Evolutionary conservation across 352 stramenopile species (phyloP), one percentile per base, ranked within the genome.

Genomic region (Pythium plurisporium): DNA sequence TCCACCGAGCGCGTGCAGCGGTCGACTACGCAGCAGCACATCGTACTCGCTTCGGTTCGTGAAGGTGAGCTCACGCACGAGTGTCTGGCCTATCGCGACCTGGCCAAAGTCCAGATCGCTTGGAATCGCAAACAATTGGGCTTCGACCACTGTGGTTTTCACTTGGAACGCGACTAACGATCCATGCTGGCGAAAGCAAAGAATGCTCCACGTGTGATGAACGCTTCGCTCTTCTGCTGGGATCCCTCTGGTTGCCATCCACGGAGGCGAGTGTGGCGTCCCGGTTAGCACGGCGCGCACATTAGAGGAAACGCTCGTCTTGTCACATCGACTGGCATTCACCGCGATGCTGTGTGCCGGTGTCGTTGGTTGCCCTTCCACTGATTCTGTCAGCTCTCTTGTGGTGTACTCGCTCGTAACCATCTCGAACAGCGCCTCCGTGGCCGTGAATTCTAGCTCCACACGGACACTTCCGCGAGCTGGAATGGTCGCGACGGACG

Each of bases 401-500:
- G 23, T 33, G 14, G 54, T 36, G 19, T 63, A 58, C 5, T 59
- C 62, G 1, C n/a, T 55, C 34, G 72, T 45, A 7, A 25, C 8
- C 0, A 82, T 14, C 15, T 69, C 64, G 38, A 86, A 84, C 14
- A 87, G 52, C 23, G 72, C 59, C 8, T 76, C 62, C 4, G 51
- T 73, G 0, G 90, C 80, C 12, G 53, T 56, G 59, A 95, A 96
- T 31, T 86, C 82, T 11, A 97, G 69, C 59, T 97, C 91, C 10
- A 97, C 54, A 6, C 88, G 74, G 11, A 82, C 29, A 17, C 62
- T 74, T 25, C 72, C 53, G 5, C 59, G 61, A 5, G 83, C 70
- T 0, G 19, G 33, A 1, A 97, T 41, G 0, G 67, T 71, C 11
- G 70, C 72, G 12, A 96, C 86, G 29, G 74, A 64, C 1, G 91